Evolutionary conservation across 2,329 filamentous ascomycete genomes (phyloP).

Genomic region (Alternaria postmessia): DNA sequence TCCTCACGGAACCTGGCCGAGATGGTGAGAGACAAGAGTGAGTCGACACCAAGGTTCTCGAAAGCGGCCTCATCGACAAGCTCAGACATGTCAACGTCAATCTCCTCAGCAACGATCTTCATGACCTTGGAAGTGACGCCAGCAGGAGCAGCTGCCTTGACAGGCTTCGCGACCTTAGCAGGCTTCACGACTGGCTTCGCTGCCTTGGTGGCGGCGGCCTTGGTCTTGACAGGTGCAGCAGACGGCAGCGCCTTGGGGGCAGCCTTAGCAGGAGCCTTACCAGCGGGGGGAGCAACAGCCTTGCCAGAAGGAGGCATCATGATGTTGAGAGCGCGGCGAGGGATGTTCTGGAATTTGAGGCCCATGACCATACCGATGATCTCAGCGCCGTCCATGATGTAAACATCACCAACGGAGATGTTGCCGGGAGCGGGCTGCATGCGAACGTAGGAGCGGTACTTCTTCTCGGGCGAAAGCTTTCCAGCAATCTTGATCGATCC

Average conservation of each 20-base stretch:
- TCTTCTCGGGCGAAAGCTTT: slow-evolving; percentile 59
- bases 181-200: slow-evolving; percentile 60
- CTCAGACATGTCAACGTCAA: slow-evolving; percentile 65
- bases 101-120: slow-evolving; percentile 72
- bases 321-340: slow-evolving; percentile 71
- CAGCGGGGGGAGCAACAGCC: slow-evolving; percentile 46
- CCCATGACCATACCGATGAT: slow-evolving; percentile 67
- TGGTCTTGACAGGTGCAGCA: slow-evolving; percentile 42
- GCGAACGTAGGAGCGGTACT: slow-evolving; percentile 68
- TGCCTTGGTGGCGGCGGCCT: slow-evolving; percentile 44
- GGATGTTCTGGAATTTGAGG: slow-evolving; percentile 72
- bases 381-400: slow-evolving; percentile 66
- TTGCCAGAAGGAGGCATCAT: slow-evolving; percentile 69
- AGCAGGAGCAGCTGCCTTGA: slow-evolving; percentile 55
- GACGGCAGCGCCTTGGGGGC: slow-evolving; percentile 49
- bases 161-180: slow-evolving; percentile 57
- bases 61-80: slow-evolving; percentile 68
- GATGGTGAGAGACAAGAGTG: slow-evolving; percentile 67
- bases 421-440: slow-evolving; percentile 66
- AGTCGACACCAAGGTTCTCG: slow-evolving; percentile 69
- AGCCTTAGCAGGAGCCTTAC: slow-evolving; percentile 47
- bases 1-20: slow-evolving; percentile 70
- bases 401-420: slow-evolving; percentile 67
- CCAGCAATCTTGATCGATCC: slow-evolving; percentile 65
- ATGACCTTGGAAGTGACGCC: slow-evolving; percentile 64